phyloP scores from a whole-genome alignment of 352 stramenopile species.

The Globisporangium takayamanum region DNA sequence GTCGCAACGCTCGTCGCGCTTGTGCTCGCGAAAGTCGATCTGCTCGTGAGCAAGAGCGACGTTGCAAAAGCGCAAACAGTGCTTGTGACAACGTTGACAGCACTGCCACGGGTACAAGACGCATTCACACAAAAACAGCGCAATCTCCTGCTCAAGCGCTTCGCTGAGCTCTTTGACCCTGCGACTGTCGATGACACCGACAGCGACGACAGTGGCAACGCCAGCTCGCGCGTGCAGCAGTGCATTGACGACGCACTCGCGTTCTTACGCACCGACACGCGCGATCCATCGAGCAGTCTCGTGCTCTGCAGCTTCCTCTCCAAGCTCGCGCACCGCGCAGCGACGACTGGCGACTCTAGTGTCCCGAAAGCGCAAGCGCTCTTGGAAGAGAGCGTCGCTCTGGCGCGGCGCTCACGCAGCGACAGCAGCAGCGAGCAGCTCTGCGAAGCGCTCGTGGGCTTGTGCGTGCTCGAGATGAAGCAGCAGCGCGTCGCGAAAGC shows the following conservation, averaged over 20 bases:
- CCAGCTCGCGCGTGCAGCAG: constrained; percentile 10
- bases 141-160: constrained; percentile 12
- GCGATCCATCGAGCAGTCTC: constrained; percentile 4
- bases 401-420: constrained; percentile 12
- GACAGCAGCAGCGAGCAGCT: constrained; percentile 21
- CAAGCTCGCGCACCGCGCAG: constrained; percentile 26
- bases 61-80: constrained; percentile 17
- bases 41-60: constrained; percentile 13
- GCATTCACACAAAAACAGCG: constrained; percentile 16
- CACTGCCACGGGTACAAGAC: constrained; percentile 12
- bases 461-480: constrained; percentile 55
- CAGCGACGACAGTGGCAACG: neutral
- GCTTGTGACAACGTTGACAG: constrained; percentile 24
- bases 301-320: constrained; percentile 20
- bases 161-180: constrained; percentile 24
- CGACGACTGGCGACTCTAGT: constrained; percentile 20
- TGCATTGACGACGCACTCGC: constrained; percentile 23
- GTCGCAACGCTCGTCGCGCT: constrained; percentile 25
- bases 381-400: constrained; percentile 24
- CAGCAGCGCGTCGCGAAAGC: constrained; percentile 27
- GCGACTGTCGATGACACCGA: constrained; percentile 10
- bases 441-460: constrained; percentile 39
- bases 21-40: constrained; percentile 36
- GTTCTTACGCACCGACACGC: constrained; percentile 17
- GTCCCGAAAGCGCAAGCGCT: constrained; percentile 23